Evolutionary conservation across 2,329 filamentous ascomycete species (phyloP).

Genomic region (Aspergillus pseudonomiae): DNA sequence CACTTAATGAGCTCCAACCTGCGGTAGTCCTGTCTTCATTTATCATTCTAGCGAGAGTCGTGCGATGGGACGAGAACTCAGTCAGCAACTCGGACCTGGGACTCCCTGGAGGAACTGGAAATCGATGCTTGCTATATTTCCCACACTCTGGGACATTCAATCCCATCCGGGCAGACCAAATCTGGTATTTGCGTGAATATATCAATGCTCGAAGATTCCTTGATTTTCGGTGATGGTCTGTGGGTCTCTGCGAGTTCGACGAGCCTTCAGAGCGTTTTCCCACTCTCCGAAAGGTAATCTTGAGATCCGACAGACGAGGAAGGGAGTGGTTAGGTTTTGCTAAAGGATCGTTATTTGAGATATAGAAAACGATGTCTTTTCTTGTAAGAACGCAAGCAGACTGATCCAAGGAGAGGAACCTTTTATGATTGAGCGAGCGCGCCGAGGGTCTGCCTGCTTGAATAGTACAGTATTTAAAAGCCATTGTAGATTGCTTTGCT

Average conservation of each 20-base stretch:
- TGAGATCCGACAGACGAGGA: conserved; percentile 18
- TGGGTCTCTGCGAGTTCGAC: background rate
- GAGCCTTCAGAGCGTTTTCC: background rate
- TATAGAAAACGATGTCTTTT: background rate
- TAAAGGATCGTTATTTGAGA: background rate
- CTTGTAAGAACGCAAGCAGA: background rate
- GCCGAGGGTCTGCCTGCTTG: background rate
- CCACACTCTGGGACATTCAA: conserved; percentile 25
- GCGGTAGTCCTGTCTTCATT: background rate
- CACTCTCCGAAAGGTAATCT: background rate
- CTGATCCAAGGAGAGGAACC: background rate
- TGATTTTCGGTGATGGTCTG: background rate
- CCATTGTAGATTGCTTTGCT: too few relatives aligned
- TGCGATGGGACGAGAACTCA: conserved; percentile 22
- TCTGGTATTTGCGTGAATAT: conserved; percentile 32
- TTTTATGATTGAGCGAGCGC: background rate
- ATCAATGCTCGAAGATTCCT: background rate
- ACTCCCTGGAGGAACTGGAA: conserved; percentile 40
- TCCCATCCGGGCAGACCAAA: conserved; percentile 44
- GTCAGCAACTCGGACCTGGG: conserved; percentile 34
- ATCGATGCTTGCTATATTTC: conserved; percentile 19
- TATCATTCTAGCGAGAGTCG: background rate
- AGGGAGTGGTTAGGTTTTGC: conserved; percentile 17
- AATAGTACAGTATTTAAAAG: background rate
- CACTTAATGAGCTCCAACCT: background rate